Percentiles rank a stretch among this genome's conserved stretches.
These are phyloP conservation scores for Cadophora luteo-olivacea DNA, from an alignment of 2,329 filamentous ascomycete genomes.

Conservation along the genomic window DNA sequence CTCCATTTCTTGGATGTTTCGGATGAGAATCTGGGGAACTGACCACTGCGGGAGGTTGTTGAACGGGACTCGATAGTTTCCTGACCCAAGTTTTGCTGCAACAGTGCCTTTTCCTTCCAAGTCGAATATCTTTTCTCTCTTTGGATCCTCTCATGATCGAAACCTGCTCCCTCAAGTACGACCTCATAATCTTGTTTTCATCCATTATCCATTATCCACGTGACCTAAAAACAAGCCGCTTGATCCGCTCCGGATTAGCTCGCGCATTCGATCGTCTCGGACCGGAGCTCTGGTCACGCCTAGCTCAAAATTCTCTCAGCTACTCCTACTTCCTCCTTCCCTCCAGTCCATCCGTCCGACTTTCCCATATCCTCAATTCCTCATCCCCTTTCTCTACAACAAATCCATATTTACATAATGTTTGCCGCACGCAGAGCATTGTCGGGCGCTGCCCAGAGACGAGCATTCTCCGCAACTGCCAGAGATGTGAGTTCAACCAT, in stretches of 20 bases:
- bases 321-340: neutral
- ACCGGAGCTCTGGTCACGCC: slow-evolving; percentile 10
- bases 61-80: neutral
- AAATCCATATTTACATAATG: slow-evolving; percentile 59
- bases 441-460: slow-evolving; percentile 68
- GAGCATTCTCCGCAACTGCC: slow-evolving; percentile 82
- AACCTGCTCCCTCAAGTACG: neutral
- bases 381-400: slow-evolving; percentile 26
- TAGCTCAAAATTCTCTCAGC: slow-evolving; percentile 22
- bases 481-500: slow-evolving; percentile 65
- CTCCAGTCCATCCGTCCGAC: slow-evolving; percentile 29
- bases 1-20: neutral
- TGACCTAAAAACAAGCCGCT: neutral
- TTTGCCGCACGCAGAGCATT: slow-evolving; percentile 71
- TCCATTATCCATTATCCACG: neutral
- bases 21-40: slow-evolving; percentile 5
- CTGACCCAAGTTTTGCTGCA: neutral
- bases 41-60: neutral
- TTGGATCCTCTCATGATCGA: neutral
- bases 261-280: neutral
- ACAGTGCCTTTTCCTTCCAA: neutral
- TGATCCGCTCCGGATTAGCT: slow-evolving; percentile 15
- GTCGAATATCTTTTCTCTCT: neutral
- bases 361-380: slow-evolving; percentile 27
- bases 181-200: neutral